Evolutionary conservation across 73 alveolate genomes (phyloP).

Genomic region (Effrenium voratum): DNA sequence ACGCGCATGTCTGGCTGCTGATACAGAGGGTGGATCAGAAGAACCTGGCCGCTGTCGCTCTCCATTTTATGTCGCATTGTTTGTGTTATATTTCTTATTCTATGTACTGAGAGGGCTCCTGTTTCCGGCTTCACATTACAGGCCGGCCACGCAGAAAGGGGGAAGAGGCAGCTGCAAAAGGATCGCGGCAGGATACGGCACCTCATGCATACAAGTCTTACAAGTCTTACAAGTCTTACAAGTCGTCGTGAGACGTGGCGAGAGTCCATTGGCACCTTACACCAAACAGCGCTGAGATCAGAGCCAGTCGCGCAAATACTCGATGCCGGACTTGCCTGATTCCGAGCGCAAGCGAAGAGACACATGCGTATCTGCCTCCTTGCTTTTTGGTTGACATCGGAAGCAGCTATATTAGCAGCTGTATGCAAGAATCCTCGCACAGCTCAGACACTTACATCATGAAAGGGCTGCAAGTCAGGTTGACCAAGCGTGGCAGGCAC

Average conservation of each 20-base stretch:
- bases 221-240: too few relatives aligned
- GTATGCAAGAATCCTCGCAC: too few relatives aligned
- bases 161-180: slow-evolving; percentile 37
- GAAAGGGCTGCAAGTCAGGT: too few relatives aligned
- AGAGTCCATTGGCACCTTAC: not conserved
- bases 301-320: slow-evolving; percentile 24
- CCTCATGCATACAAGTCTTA: not conserved
- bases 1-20: slow-evolving; percentile 80
- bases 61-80: too few relatives aligned
- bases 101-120: too few relatives aligned
- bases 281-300: not conserved
- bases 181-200: slow-evolving; percentile 37
- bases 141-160: slow-evolving; percentile 19
- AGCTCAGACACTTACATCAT: too few relatives aligned
- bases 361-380: too few relatives aligned
- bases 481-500: not conserved
- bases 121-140: too few relatives aligned
- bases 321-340: slow-evolving; percentile 48
- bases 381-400: too few relatives aligned
- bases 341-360: not conserved
- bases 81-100: too few relatives aligned
- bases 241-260: not conserved
- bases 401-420: too few relatives aligned
- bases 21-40: slow-evolving; percentile 63
- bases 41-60: not conserved